Evolutionary conservation across 495 filamentous ascomycete species (phyloP).

Genomic region (Neurospora intermedia): DNA sequence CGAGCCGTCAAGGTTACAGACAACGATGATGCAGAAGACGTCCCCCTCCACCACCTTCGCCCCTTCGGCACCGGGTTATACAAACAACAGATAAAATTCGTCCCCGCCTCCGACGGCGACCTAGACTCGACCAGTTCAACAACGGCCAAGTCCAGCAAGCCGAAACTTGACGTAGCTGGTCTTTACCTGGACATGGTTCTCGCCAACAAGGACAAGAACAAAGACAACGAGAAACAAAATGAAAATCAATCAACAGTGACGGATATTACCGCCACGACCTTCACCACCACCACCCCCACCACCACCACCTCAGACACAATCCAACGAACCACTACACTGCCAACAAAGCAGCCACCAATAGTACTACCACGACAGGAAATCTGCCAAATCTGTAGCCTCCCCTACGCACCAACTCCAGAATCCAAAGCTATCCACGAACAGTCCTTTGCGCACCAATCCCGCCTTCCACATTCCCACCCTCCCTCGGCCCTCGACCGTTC

Average conservation of each 20-base stretch:
- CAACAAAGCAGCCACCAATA: not conserved
- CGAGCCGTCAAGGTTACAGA: not conserved
- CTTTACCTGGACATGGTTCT: slow-evolving; percentile 66
- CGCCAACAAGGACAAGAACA: slow-evolving; percentile 18
- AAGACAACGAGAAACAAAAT: not conserved
- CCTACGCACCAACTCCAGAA: slow-evolving; percentile 15
- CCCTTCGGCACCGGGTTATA: slow-evolving; percentile 73
- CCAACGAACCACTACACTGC: not conserved
- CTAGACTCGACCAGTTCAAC: slow-evolving; percentile 29
- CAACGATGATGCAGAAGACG: slow-evolving; percentile 38
- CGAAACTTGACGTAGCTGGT: slow-evolving; percentile 41
- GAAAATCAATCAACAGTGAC: not conserved
- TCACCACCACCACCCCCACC: not conserved
- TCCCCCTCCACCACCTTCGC: slow-evolving; percentile 61
- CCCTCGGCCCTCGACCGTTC: slow-evolving; percentile 76
- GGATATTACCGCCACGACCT: not conserved
- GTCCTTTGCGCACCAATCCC: slow-evolving; percentile 73
- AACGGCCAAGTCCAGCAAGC: slow-evolving; percentile 10
- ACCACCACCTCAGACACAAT: not conserved
- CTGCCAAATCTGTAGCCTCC: slow-evolving; percentile 28
- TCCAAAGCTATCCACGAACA: slow-evolving; percentile 46
- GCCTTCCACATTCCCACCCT: slow-evolving; percentile 68
- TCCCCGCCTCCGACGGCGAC: slow-evolving; percentile 49
- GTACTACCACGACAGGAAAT: slow-evolving; percentile 3
- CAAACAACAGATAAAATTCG: slow-evolving; percentile 69